These are phyloP conservation scores for Inonotus obliquus DNA, from an alignment of 1,284 basidiomycete species.

Conservation along the genomic window DNA sequence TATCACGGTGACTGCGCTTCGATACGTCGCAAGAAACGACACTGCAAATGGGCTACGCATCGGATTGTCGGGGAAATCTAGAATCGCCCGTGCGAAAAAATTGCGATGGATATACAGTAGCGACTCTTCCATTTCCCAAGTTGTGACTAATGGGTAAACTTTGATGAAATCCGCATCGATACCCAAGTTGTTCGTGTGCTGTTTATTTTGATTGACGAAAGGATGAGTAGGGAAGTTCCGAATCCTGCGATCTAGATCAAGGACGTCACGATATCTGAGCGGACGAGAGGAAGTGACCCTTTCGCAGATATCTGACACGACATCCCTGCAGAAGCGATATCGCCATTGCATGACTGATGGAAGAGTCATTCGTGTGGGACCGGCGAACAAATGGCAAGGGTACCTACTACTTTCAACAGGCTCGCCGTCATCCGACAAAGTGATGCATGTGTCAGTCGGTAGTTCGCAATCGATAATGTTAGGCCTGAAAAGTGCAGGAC, in stretches of 20 bases:
- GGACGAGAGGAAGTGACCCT: slow-evolving; percentile 14
- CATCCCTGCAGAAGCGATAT: slow-evolving; percentile 17
- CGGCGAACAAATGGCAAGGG: neutral
- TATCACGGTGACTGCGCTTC: slow-evolving; percentile 12
- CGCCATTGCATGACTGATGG: slow-evolving; percentile 17
- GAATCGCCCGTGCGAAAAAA: slow-evolving; percentile 20
- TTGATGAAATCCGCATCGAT: neutral
- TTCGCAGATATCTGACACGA: slow-evolving; percentile 7
- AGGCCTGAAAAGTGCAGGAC: slow-evolving; percentile 6
- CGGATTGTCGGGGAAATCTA: slow-evolving; percentile 19
- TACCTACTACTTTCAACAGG: slow-evolving; percentile 1
- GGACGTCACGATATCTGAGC: slow-evolving; percentile 17
- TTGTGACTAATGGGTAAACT: slow-evolving; percentile 6
- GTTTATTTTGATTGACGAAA: neutral
- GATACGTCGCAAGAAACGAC: slow-evolving; percentile 20
- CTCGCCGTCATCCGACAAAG: neutral
- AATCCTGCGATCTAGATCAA: slow-evolving; percentile 20
- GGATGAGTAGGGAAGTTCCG: slow-evolving; percentile 11
- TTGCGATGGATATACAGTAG: slow-evolving; percentile 20
- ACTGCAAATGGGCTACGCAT: slow-evolving; percentile 19
- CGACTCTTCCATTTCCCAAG: slow-evolving; percentile 7
- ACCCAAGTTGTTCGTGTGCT: neutral
- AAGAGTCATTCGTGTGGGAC: neutral
- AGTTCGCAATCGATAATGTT: slow-evolving; percentile 10
- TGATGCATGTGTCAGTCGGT: slow-evolving; percentile 10